These are phyloP conservation scores for Chernovozyma aurita DNA, from an alignment of 1,139 yeast genomes.

Conservation along the genomic window DNA sequence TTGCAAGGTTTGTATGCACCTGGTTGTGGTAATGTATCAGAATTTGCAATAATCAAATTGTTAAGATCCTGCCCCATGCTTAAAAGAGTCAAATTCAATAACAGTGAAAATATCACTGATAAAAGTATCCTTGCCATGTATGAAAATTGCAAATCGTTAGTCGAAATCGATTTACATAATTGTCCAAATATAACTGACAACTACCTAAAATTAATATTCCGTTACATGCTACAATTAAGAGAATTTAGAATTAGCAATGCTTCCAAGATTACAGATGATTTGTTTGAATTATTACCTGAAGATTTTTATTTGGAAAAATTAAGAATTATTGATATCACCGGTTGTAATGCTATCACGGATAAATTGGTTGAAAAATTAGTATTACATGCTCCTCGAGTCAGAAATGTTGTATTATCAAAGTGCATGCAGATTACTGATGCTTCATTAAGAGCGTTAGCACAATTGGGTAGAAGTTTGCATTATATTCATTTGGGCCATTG, in stretches of 20 bases:
- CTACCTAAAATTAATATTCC: slow-evolving; percentile 58
- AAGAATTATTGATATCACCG: slow-evolving; percentile 81
- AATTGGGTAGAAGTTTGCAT: slow-evolving; percentile 77
- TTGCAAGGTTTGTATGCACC: slow-evolving; percentile 91
- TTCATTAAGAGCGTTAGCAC: slow-evolving; percentile 66
- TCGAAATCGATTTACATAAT: slow-evolving; percentile 85
- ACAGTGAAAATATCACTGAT: slow-evolving; percentile 66
- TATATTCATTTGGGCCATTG: slow-evolving; percentile 95
- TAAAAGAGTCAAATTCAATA: slow-evolving; percentile 78
- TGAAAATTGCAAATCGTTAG: slow-evolving; percentile 67
- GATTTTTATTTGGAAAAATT: slow-evolving; percentile 46
- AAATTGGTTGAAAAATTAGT: slow-evolving; percentile 71
- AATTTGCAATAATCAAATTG: slow-evolving; percentile 57
- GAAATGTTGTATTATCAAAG: slow-evolving; percentile 86
- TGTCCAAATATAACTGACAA: slow-evolving; percentile 71
- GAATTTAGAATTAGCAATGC: slow-evolving; percentile 83
- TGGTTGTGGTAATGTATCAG: slow-evolving; percentile 68
- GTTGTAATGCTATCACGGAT: slow-evolving; percentile 80
- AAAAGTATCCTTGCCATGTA: slow-evolving; percentile 62
- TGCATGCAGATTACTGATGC: slow-evolving; percentile 86
- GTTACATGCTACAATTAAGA: slow-evolving; percentile 63
- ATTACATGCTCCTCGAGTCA: slow-evolving; percentile 71
- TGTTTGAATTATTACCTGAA: slow-evolving; percentile 46
- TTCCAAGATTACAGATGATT: slow-evolving; percentile 61
- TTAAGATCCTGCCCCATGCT: slow-evolving; percentile 66